Conservation (phyloP, 1,284 basidiomycete species). For the Microbotryomycetes sp. region DNA sequence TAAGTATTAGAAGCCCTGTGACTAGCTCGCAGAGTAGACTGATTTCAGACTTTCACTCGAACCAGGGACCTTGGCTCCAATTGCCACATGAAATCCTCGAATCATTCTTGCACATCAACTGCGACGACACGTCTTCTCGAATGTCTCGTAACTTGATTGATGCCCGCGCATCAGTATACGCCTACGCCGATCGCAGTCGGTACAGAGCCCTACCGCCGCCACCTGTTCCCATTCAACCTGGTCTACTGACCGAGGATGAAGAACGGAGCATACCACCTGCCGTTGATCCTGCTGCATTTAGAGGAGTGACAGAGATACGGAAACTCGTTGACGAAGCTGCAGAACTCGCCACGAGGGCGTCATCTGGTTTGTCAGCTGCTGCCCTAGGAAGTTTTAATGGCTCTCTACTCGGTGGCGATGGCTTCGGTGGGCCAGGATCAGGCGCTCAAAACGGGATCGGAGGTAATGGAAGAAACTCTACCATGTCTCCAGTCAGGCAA, state of each 20-base stretch:
- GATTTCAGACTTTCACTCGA: too few relatives aligned
- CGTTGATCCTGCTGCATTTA: slow-evolving; percentile 74
- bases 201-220: slow-evolving; percentile 31
- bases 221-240: slow-evolving; percentile 38
- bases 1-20: slow-evolving; percentile 48
- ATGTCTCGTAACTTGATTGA: not conserved
- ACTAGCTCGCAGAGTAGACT: too few relatives aligned
- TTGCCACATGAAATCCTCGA: slow-evolving; percentile 73
- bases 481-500: slow-evolving; percentile 69
- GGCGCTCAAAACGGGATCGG: slow-evolving; percentile 43
- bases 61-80: slow-evolving; percentile 74
- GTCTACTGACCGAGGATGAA: slow-evolving; percentile 44
- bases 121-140: slow-evolving; percentile 55
- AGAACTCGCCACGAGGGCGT: slow-evolving; percentile 69
- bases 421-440: slow-evolving; percentile 40
- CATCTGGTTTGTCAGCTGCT: slow-evolving; percentile 64
- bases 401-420: slow-evolving; percentile 9
- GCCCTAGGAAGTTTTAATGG: slow-evolving; percentile 59
- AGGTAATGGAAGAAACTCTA: slow-evolving; percentile 37
- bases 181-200: slow-evolving; percentile 6
- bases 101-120: slow-evolving; percentile 64
- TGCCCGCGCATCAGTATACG: not conserved
- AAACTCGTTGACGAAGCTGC: slow-evolving; percentile 74
- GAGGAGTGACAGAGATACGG: slow-evolving; percentile 62
- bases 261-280: slow-evolving; percentile 55